Evolutionary conservation across 768 basidiomycete species (phyloP).

Genomic region (Lentinula sp.): DNA sequence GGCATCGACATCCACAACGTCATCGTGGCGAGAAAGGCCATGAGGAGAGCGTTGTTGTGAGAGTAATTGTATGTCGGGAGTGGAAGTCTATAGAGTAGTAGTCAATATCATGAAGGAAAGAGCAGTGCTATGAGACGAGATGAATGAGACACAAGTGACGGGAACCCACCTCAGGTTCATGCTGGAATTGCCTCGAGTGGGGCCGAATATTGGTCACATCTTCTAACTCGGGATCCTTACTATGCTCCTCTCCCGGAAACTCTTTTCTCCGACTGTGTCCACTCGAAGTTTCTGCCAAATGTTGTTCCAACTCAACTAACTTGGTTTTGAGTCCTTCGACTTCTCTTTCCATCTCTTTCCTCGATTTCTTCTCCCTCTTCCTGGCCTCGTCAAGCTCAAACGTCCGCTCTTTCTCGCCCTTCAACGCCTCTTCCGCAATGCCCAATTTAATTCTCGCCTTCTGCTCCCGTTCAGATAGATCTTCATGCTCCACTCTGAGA

Average conservation of each 20-base stretch:
- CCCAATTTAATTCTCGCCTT: background rate
- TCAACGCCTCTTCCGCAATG: background rate
- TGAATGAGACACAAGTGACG: background rate
- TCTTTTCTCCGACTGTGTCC: background rate
- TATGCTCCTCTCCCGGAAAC: background rate
- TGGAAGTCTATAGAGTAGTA: background rate
- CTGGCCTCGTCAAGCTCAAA: background rate
- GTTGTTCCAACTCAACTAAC: background rate
- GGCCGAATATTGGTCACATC: too few species aligned
- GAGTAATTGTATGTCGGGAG: background rate
- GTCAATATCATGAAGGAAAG: background rate
- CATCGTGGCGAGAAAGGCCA: background rate
- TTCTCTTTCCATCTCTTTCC: background rate
- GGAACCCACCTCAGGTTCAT: background rate
- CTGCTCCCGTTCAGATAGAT: background rate
- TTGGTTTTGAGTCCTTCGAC: background rate
- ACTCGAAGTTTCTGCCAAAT: background rate
- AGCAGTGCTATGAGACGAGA: background rate
- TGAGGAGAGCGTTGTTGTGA: background rate
- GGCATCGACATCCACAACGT: background rate
- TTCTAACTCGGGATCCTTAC: background rate
- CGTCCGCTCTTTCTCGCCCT: background rate
- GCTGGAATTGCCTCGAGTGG: background rate
- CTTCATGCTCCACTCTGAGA: background rate
- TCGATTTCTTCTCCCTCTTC: background rate